phyloP scores from a whole-genome alignment of 2,329 filamentous ascomycete species.

The Gyromitra esculenta region DNA sequence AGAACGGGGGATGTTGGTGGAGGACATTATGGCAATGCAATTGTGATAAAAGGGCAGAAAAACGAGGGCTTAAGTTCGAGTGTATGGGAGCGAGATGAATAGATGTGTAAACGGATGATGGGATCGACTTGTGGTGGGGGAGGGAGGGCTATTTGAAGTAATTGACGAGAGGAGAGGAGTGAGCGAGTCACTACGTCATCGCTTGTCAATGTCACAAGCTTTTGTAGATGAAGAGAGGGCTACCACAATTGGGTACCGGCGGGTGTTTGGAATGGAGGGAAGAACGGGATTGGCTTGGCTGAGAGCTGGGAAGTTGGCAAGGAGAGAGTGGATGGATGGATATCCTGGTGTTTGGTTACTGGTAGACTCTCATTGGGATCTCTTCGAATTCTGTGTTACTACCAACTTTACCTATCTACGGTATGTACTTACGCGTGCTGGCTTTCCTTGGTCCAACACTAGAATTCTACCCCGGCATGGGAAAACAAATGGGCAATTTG shows the following conservation, averaged over 20 bases:
- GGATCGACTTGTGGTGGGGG: background rate
- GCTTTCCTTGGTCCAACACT: too few species aligned
- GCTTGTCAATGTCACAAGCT: conserved; percentile 26
- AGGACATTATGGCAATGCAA: background rate
- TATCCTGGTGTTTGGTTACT: too few species aligned
- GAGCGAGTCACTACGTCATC: conserved; percentile 45
- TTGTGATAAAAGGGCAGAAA: background rate
- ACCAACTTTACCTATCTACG: too few species aligned
- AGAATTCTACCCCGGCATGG: background rate
- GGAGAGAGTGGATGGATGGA: background rate
- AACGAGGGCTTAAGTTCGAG: too few species aligned
- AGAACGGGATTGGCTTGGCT: background rate
- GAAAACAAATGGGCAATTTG: background rate
- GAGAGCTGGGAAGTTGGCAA: background rate
- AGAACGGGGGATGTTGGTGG: conserved; percentile 32
- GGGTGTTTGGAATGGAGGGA: background rate
- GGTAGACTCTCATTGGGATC: too few species aligned
- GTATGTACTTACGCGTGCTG: too few species aligned
- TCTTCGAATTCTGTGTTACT: too few species aligned
- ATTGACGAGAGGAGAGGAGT: background rate
- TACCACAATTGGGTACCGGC: background rate
- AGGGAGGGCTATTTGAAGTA: conserved; percentile 26
- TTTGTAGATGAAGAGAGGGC: background rate
- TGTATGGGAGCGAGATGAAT: background rate
- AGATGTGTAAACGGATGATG: background rate